Conservation (phyloP, 1,284 basidiomycete species). For the Cryptococcus sp. region DNA sequence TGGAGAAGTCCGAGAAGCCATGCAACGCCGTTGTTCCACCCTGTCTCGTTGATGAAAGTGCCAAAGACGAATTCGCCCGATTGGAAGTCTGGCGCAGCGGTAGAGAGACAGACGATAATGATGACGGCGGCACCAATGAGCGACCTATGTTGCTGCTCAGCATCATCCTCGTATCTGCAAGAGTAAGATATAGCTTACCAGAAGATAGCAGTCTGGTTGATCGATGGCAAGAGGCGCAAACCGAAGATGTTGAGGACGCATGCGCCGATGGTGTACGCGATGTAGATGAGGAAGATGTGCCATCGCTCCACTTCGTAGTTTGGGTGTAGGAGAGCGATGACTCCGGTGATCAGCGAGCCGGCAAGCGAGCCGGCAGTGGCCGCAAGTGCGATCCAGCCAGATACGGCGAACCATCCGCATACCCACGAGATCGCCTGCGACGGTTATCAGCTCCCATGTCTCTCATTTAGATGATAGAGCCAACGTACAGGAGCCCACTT, state of each 20-base stretch:
- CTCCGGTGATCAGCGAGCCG: constrained; percentile 48
- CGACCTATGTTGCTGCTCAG: constrained; percentile 35
- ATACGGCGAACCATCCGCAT: constrained; percentile 39
- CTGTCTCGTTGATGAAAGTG: constrained; percentile 53
- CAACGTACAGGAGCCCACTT: constrained; percentile 29
- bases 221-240: constrained; percentile 37
- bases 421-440: constrained; percentile 29
- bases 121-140: constrained; percentile 52
- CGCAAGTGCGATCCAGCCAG: constrained; percentile 52
- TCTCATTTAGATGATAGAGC: not conserved
- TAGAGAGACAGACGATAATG: constrained; percentile 51
- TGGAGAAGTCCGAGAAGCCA: constrained; percentile 57
- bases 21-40: constrained; percentile 56
- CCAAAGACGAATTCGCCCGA: constrained; percentile 54
- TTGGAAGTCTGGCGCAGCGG: constrained; percentile 49
- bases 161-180: not conserved
- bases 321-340: constrained; percentile 48
- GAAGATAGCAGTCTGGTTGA: constrained; percentile 49
- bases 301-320: constrained; percentile 39
- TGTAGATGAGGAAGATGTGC: constrained; percentile 44
- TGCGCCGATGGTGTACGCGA: constrained; percentile 37
- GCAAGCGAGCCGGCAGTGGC: constrained; percentile 42
- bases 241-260: constrained; percentile 45
- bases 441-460: not conserved
- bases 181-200: constrained; percentile 32